Conservation (phyloP, 1,139 yeast species). For the Pichia sp. region DNA sequence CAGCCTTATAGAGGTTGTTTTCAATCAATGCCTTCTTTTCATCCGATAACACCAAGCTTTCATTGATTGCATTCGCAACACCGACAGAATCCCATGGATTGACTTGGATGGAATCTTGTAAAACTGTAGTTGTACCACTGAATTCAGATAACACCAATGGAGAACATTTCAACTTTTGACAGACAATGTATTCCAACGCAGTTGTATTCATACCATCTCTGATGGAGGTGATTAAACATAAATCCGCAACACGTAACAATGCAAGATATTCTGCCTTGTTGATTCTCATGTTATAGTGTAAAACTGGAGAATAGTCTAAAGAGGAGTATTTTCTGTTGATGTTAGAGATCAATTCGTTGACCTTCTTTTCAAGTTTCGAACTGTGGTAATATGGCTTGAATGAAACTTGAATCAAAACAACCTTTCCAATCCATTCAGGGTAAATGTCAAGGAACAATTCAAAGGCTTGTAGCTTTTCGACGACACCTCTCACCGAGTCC, state of each 20-base stretch:
- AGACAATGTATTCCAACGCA: conserved; percentile 84
- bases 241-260: conserved; percentile 81
- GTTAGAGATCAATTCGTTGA: conserved; percentile 69
- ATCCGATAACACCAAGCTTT: conserved; percentile 54
- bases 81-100: conserved; percentile 98
- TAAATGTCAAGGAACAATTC: conserved; percentile 82
- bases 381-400: conserved; percentile 67
- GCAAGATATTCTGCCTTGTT: conserved; percentile 91
- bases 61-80: conserved; percentile 80
- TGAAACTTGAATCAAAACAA: conserved; percentile 89
- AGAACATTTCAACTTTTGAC: conserved; percentile 70
- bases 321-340: conserved; percentile 86
- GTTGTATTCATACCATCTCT: conserved; percentile 98
- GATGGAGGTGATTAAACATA: conserved; percentile 84
- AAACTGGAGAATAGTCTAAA: conserved; percentile 78
- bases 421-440: conserved; percentile 90
- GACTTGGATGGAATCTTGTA: conserved; percentile 78
- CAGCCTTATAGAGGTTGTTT: conserved; percentile 57
- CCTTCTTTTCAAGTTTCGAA: conserved; percentile 66
- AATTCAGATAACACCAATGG: conserved; percentile 90
- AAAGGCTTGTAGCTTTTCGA: conserved; percentile 78
- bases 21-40: conserved; percentile 45
- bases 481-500: conserved; percentile 79
- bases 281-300: conserved; percentile 88
- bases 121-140: conserved; percentile 84